Evolutionary conservation across 495 filamentous ascomycete genomes (phyloP), one percentile per base, ranked within the genome.

Genomic region (Hypoxylon intermedium): DNA sequence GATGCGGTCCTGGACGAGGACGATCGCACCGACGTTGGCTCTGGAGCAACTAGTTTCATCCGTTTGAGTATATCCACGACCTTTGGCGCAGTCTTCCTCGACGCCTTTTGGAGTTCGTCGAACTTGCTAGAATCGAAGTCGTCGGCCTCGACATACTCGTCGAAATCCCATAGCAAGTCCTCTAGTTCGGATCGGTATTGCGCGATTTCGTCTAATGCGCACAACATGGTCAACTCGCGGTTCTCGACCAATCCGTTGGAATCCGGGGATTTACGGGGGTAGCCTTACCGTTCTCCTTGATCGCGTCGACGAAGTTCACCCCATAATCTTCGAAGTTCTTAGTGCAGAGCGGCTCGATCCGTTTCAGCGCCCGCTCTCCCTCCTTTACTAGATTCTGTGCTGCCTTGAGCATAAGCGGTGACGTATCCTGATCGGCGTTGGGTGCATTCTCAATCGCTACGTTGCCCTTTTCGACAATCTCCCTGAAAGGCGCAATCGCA

Each of bases 241-340:
- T 19, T 57, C 47, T 56, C 37, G 23, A 44, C 45, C 16, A 37
- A 34, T 9, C 24, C 1, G 18, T 23, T 28, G 20, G n/a, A 47
- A 37, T 44, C 33, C 40, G 7, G 37, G 16, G 15, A 21, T 19
- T 37, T 21, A 18, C 24, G 9, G 20, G 33, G 47, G 6, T n/a
- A 49, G 33, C 36, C 52, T 54, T 70, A 78, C 75, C 74, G 44
- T 77, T 75, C 45, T 75, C 75, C 51, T 76, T 78, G 38, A 78
- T 63, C 6, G 74, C 74, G 42, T 72, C 70, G 18, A 77, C 62
- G 53, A 78, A 77, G 55, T 65, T 71, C 1, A 64, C 43, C 11
- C 72, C 73, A 30, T 71, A 78, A 42, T 77, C 75, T 6, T 77
- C 73, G 36, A 69, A 52, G 36, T 72, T 71, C 46, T 69, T 74